Conservation (phyloP, 208 protist species). For the Dictyostelium gargantuum region DNA sequence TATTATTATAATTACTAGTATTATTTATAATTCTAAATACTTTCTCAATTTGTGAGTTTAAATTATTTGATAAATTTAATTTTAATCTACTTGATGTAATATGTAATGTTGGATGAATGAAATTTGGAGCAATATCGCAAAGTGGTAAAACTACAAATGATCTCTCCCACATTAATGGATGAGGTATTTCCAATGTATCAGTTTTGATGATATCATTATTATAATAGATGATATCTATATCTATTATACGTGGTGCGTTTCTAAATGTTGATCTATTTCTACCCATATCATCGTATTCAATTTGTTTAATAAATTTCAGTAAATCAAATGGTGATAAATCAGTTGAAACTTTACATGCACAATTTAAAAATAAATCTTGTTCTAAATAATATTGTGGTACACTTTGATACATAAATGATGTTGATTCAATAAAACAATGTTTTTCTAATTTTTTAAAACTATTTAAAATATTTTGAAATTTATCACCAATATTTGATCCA, state of each 20-base stretch:
- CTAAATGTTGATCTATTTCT: neutral
- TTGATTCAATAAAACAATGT: neutral
- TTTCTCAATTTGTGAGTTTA: neutral
- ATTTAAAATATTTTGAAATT: conserved; percentile 16
- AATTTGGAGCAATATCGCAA: conserved; percentile 71
- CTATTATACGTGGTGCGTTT: conserved; percentile 69
- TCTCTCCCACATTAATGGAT: conserved; percentile 65
- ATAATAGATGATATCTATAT: conserved; percentile 75
- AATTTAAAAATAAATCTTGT: conserved; percentile 69
- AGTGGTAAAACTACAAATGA: conserved; percentile 74
- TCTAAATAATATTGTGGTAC: conserved; percentile 61
- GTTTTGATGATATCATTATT: conserved; percentile 31
- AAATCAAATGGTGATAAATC: conserved; percentile 5
- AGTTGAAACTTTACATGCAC: conserved; percentile 38
- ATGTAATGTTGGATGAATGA: conserved; percentile 52
- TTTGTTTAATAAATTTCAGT: neutral
- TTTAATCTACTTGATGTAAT: conserved; percentile 45
- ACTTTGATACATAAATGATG: conserved; percentile 57
- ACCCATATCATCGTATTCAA: conserved; percentile 10
- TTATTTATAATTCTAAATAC: neutral
- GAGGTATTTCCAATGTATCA: conserved; percentile 19
- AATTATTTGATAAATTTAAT: neutral
- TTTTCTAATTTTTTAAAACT: neutral
- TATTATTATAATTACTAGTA: too few relatives aligned
- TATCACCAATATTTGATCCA: conserved; percentile 19